A percentile compares a stretch with the other conserved stretches of the same genome.
Evolutionary conservation across 257 asterid genomes (phyloP).

Genomic region (Mentha longifolia): DNA sequence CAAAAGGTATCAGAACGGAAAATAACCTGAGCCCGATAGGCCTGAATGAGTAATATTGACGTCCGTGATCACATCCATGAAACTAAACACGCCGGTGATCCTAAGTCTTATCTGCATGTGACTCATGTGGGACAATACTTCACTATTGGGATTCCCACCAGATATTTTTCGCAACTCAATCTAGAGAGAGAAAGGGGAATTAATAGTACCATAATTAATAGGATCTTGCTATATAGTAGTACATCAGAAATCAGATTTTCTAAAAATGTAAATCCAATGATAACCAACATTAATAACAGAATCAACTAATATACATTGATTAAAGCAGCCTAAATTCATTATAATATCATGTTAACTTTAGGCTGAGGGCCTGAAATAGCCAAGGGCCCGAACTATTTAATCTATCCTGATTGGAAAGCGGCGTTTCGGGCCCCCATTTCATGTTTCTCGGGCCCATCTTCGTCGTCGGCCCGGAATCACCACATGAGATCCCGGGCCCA

Average conservation of each 20-base stretch:
- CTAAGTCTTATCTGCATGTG: constrained; percentile 41
- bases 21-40: no score
- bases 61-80: no score
- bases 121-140: constrained; percentile 47
- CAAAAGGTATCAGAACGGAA: no score
- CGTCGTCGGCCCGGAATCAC: constrained; percentile 49
- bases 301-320: neutral
- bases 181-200: no score
- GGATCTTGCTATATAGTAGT: no score
- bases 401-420: constrained; percentile 52
- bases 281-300: neutral
- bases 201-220: no score
- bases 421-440: constrained; percentile 61
- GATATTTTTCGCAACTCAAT: constrained; percentile 35
- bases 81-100: neutral
- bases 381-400: constrained; percentile 63
- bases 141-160: constrained; percentile 41
- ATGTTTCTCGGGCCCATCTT: constrained; percentile 39
- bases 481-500: constrained; percentile 39
- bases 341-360: constrained; percentile 54
- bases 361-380: constrained; percentile 75
- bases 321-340: neutral
- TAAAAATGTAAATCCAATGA: no score
- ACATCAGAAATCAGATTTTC: no score
- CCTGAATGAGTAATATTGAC: no score